Evolutionary conservation across 2,329 filamentous ascomycete species (phyloP).

Genomic region (Claviceps sp.): DNA sequence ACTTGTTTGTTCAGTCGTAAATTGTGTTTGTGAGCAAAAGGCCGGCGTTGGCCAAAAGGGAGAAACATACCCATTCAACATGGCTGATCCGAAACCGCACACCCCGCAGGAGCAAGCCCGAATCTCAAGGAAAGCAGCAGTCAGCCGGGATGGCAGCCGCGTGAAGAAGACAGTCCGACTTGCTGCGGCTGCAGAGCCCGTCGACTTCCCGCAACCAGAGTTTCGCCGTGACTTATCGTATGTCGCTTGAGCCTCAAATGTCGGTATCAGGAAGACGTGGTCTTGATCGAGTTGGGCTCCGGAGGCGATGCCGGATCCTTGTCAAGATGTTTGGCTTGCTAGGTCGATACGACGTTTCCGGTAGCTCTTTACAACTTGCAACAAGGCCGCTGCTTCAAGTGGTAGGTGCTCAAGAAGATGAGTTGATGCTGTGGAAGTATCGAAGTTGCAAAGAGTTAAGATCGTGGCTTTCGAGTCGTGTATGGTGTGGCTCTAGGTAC

Average conservation of each 20-base stretch:
- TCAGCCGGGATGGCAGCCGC: neutral
- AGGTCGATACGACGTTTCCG: neutral
- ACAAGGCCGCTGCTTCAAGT: neutral
- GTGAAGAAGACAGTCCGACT: neutral
- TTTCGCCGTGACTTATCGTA: neutral
- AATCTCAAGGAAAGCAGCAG: constrained; percentile 6
- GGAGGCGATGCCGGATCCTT: constrained; percentile 7
- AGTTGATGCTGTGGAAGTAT: neutral
- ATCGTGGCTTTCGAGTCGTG: neutral
- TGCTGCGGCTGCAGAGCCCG: neutral
- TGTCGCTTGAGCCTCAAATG: neutral
- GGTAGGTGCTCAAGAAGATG: neutral
- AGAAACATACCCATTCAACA: constrained; percentile 28
- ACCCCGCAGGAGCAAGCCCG: constrained; percentile 12
- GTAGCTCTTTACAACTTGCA: neutral
- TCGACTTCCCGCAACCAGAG: neutral
- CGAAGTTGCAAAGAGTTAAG: neutral
- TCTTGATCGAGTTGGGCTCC: constrained; percentile 15
- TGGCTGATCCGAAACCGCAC: constrained; percentile 6
- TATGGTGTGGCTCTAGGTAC: neutral
- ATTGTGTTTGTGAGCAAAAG: neutral
- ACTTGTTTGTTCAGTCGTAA: neutral
- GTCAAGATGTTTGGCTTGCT: constrained; percentile 12
- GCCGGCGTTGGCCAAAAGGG: constrained; percentile 6
- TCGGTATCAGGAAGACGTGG: neutral